Conservation (phyloP, 2,329 filamentous ascomycete species). For the Cordyceps farinosa region DNA sequence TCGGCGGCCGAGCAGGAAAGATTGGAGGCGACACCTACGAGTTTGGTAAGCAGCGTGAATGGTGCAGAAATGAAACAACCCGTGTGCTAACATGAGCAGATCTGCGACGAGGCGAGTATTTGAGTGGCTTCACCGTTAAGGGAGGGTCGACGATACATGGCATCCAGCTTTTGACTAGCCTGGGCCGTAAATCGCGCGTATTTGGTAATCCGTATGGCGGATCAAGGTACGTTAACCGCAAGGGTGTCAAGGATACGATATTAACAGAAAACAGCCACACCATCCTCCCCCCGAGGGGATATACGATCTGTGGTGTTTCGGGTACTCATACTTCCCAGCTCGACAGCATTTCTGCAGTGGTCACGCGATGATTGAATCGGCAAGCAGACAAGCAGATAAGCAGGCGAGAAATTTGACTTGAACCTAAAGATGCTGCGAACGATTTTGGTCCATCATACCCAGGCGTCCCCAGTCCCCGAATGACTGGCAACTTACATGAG, state of each 20-base stretch:
- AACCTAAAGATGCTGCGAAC: background rate
- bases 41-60: conserved; percentile 55
- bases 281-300: conserved; percentile 84
- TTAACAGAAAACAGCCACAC: conserved; percentile 59
- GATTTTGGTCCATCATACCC: background rate
- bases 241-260: background rate
- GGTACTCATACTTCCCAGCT: conserved; percentile 79
- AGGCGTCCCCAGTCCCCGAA: background rate
- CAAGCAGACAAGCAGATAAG: background rate
- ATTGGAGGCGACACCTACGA: conserved; percentile 69
- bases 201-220: conserved; percentile 81
- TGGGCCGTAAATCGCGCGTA: conserved; percentile 79
- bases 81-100: conserved; percentile 49
- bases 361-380: conserved; percentile 31
- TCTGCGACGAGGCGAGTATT: conserved; percentile 76
- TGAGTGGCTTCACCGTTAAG: conserved; percentile 81
- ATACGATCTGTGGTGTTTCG: conserved; percentile 81
- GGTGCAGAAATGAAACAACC: background rate
- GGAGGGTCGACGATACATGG: conserved; percentile 82
- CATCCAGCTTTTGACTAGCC: conserved; percentile 82
- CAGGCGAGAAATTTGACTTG: background rate
- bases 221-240: conserved; percentile 63
- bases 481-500: background rate
- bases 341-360: conserved; percentile 80
- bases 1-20: conserved; percentile 76